Evolutionary conservation across 768 basidiomycete genomes (phyloP).

Genomic region (Amanita subjunquillea): DNA sequence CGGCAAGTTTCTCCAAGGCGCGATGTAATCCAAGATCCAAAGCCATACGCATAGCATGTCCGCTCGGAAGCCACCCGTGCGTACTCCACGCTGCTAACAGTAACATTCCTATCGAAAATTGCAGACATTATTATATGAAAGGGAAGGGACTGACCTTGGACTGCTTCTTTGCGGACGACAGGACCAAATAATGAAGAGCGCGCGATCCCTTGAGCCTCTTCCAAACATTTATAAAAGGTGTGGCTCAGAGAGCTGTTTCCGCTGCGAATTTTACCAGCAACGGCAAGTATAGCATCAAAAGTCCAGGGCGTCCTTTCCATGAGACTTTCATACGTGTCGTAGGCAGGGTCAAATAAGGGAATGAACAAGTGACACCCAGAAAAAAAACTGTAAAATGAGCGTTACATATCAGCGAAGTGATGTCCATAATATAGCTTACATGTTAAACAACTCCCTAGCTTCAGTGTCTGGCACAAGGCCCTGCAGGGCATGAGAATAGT

Average conservation of each 20-base stretch:
- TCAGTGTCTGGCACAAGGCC: slow-evolving; percentile 80
- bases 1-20: slow-evolving; percentile 84
- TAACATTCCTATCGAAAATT: slow-evolving; percentile 59
- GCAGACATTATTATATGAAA: slow-evolving; percentile 10
- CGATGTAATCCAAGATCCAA: slow-evolving; percentile 89
- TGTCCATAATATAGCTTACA: slow-evolving; percentile 40
- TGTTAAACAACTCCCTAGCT: slow-evolving; percentile 86
- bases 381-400: slow-evolving; percentile 64
- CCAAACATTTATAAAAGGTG: slow-evolving; percentile 84
- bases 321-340: slow-evolving; percentile 89
- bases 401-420: slow-evolving; percentile 19
- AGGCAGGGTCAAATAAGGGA: slow-evolving; percentile 85
- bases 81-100: slow-evolving; percentile 90
- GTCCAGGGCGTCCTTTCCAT: slow-evolving; percentile 94
- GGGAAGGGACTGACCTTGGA: slow-evolving; percentile 53
- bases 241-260: slow-evolving; percentile 79
- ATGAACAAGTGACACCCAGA: slow-evolving; percentile 95
- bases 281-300: slow-evolving; percentile 86
- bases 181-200: slow-evolving; percentile 90
- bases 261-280: slow-evolving; percentile 86
- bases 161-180: slow-evolving; percentile 89
- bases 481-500: slow-evolving; percentile 22
- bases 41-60: slow-evolving; percentile 95
- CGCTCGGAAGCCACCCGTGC: slow-evolving; percentile 90
- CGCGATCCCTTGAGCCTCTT: slow-evolving; percentile 94